Evolutionary conservation across 2,329 filamentous ascomycete genomes (phyloP), one percentile per base, ranked within the genome.

Genomic region (Neofusicoccum umdonicola): DNA sequence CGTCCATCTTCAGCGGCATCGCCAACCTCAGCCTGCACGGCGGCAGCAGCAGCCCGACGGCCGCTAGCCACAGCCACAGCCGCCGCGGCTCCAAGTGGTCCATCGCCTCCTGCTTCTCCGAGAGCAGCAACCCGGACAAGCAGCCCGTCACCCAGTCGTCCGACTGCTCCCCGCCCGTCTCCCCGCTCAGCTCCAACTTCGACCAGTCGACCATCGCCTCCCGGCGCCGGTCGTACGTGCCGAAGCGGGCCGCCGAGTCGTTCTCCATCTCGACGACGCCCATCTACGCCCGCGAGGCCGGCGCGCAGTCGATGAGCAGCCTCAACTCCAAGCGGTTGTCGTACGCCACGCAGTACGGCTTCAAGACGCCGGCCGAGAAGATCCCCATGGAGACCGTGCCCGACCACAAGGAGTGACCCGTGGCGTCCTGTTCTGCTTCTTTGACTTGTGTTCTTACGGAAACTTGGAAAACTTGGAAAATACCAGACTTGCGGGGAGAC

Each of bases 1-100:
- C 69, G 4, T 65, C 69, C 17, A 67, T 67, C 6, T 54, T 52
- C 12, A 63, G 42, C 12, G 41, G 57, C 42, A 50, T 67, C n/a
- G 67, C 64, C 58, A 44, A 64, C 60, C 34, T 45, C 11, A 67
- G 68, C 42, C 31, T 68, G 3, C 9, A n/a, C 35, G 41, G 39
- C 35, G 35, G 22, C 27, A 37, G 22, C 22, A 45, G 39, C 54
- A 42, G 48, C 15, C 27, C 22, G 11, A 22, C 17, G 2, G 19
- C 13, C 17, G 42, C 27, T 7, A 31, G 37, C 13, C 37, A 44
- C 42, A 44, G 41, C 54, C 56, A 60, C 11, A 19, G 42, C 42
- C 56, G 56, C 31, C 42, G 42, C 41, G 27, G 27, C 56, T 60
- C 56, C 42, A 60, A 39, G 17, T 60, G 41, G 41, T 47, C 56